Base-by-base conservation (phyloP, 106 monocot genomes). In the Dendrobium catenatum region DNA sequence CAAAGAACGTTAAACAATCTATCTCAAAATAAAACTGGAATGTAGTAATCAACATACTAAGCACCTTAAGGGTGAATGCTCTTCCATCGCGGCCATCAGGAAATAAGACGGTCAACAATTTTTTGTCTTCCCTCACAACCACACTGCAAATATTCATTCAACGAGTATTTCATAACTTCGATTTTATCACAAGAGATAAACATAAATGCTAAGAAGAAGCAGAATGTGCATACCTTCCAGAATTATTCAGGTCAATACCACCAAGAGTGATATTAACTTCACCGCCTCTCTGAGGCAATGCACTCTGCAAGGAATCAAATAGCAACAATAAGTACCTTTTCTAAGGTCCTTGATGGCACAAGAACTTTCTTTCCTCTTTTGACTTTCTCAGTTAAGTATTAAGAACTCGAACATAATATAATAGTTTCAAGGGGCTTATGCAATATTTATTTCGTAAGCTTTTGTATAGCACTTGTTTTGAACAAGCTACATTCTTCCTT, bases 1-100 rank as follows among this genome's bases (percentile, higher is more conserved):
- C n/a, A 51, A 47, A 26, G 76, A 27, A 76, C 24, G 49, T 15
- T 6, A 76, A 27, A 2, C 11, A 19, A 51, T 76, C 7, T 9
- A 26, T 76, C 22, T 76, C 76, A 49, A 51, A 11, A 76, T 51
- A 74, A 19, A 51, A 76, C 22, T 13, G 2, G 4, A 76, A 24
- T 48, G 24, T n/a, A 76, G 22, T 6, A 26, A 49, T 22, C 9
- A 48, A 29, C 24, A 49, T 37, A 70, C 37, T 43, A 83, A 73
- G 42, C 75, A 98, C 97, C 94, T 98, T 98, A 76, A 98, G 92
- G 55, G 97, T 98, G 80, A 98, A 98, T 68, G 94, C 94, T 67
- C 97, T 94, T 17, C 97, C 97, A 94, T 98, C 97, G 79, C 97
- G 97, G 51, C 97, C 97, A 88, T 94, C 97, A 78, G 97, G 97